Evolutionary conservation across 192 early-diverging fungal genomes (phyloP), one percentile per base, ranked within the genome.

Genomic region (Coemansia sp.): DNA sequence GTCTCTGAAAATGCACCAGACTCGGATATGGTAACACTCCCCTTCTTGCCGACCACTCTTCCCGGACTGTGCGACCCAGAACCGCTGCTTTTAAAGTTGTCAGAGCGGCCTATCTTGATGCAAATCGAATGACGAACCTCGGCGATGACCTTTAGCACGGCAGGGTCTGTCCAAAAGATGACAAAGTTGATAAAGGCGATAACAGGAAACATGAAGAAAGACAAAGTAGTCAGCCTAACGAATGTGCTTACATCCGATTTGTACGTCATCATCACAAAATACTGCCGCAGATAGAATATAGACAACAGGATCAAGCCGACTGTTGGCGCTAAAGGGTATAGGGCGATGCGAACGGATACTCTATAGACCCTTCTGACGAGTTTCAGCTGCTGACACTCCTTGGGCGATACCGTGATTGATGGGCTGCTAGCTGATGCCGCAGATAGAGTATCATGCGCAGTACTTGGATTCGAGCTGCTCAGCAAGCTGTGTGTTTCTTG

Each of bases 331-430:
- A 80, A 22, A 1, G 78, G 73, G 59, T 80, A 80, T 3, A 75
- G 49, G 5, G 78, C 78, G 47, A 80, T 80, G 18, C 78, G 73
- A 13, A 80, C 72, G 49, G 70, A 75, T 20, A 74, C 70, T 12
- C 59, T 63, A 42, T 80, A 75, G 41, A 80, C 73, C 11, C 29
- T 72, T 57, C 70, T 70, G 29, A 67, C 72, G 18, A 73, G 62
- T 29, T 65, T 46, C 10, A 79, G 73, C 55, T 75, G 78, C 10
- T 65, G 65, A 31, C 43, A 33, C 4, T 79, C 78, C 42, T 71
- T 68, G 15, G 34, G 15, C 34, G 72, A 40, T 12, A 79, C 42
- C 3, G 61, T 47, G 16, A 54, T 31, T 15, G 54, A 41, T 7
- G 31, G 15, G 6, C 24, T 38, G 59, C 42, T 20, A 9, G 18